phyloP scores from a whole-genome alignment of 2,329 filamentous ascomycete species.

The Didymella pinodella region DNA sequence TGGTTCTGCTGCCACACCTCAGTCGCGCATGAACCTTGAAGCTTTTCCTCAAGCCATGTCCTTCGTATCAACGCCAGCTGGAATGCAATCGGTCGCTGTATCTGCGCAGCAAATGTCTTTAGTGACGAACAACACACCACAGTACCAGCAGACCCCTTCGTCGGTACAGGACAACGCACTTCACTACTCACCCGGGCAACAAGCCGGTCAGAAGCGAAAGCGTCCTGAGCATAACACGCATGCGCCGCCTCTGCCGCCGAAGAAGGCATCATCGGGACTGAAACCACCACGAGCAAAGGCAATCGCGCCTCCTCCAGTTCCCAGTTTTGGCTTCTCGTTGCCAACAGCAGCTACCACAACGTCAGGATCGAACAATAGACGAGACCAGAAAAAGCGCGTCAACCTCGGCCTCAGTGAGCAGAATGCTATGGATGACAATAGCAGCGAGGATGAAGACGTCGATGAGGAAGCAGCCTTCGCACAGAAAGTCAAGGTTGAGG shows the following conservation, averaged over 20 bases:
- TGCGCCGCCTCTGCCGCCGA: slow-evolving; percentile 19
- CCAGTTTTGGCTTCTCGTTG: slow-evolving; percentile 47
- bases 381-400: slow-evolving; percentile 71
- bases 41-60: slow-evolving; percentile 42
- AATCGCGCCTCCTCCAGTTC: slow-evolving; percentile 46
- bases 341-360: slow-evolving; percentile 24
- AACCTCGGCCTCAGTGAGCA: slow-evolving; percentile 75
- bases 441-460: slow-evolving; percentile 71
- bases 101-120: slow-evolving; percentile 28
- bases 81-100: slow-evolving; percentile 39
- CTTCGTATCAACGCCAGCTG: slow-evolving; percentile 41
- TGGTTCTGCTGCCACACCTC: slow-evolving; percentile 2
- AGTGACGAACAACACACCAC: slow-evolving; percentile 2
- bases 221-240: slow-evolving; percentile 30
- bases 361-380: slow-evolving; percentile 15
- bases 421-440: slow-evolving; percentile 58
- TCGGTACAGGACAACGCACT: slow-evolving; percentile 21
- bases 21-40: slow-evolving; percentile 30
- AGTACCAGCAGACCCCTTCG: slow-evolving; percentile 12
- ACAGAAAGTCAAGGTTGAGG: slow-evolving; percentile 55
- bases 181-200: slow-evolving; percentile 28
- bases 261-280: slow-evolving; percentile 25
- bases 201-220: slow-evolving; percentile 43
- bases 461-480: slow-evolving; percentile 70
- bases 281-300: slow-evolving; percentile 47